A percentile compares a stretch with the other conserved stretches of the same genome.
Conservation (phyloP, 352 stramenopile species). For the Phytophthora boehmeriae region DNA sequence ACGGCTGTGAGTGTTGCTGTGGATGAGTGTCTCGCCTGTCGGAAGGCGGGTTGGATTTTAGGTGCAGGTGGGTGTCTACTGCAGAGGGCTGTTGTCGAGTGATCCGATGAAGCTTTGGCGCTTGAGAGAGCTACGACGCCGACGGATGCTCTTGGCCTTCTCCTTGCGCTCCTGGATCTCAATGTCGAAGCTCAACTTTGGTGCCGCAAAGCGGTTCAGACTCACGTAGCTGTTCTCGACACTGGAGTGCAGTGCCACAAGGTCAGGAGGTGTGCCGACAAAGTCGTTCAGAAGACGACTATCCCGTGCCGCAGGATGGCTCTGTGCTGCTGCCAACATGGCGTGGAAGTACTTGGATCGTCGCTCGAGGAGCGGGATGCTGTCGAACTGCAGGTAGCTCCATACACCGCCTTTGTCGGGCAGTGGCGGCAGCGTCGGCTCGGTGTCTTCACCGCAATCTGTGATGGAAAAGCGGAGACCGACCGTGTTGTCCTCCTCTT, state of each 20-base stretch:
- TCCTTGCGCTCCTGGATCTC: conserved; percentile 80
- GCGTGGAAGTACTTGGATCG: conserved; percentile 69
- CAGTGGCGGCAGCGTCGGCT: conserved; percentile 50
- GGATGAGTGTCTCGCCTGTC: conserved; percentile 26
- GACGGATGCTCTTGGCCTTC: conserved; percentile 69
- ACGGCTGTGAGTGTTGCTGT: conserved; percentile 16
- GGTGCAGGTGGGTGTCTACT: conserved; percentile 12
- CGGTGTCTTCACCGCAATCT: conserved; percentile 21
- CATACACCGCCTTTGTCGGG: conserved; percentile 75
- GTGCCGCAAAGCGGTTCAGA: conserved; percentile 74
- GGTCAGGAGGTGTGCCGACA: conserved; percentile 65
- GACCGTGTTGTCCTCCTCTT: conserved; percentile 18
- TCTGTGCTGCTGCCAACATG: conserved; percentile 65
- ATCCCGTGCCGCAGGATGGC: conserved; percentile 43
- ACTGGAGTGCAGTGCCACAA: conserved; percentile 58
- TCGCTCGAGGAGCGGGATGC: conserved; percentile 60
- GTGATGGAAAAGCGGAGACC: conserved; percentile 27
- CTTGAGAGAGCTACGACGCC: conserved; percentile 51
- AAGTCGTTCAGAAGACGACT: conserved; percentile 77
- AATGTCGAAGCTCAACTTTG: conserved; percentile 68
- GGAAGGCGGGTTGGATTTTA: conserved; percentile 12
- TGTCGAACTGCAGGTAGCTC: conserved; percentile 77
- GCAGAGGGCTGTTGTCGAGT: conserved; percentile 26
- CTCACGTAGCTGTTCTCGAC: conserved; percentile 79
- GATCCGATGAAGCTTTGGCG: conserved; percentile 43